These are phyloP conservation scores for Tricholomella constricta DNA, from an alignment of 768 basidiomycete species.

Conservation along the genomic window DNA sequence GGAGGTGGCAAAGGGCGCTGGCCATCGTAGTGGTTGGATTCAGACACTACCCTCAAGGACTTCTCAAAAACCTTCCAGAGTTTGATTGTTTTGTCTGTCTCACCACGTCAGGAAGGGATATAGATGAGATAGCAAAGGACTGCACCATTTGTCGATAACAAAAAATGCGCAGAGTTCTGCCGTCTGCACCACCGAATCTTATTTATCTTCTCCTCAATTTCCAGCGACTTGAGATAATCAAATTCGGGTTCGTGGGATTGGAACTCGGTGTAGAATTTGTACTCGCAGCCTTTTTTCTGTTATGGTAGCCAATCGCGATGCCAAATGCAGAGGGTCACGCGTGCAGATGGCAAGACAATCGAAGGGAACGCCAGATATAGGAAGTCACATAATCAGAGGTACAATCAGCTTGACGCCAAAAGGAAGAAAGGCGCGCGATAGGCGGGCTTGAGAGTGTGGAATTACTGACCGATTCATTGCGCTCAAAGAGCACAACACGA, in stretches of 20 bases:
- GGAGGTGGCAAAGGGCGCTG: conserved; percentile 71
- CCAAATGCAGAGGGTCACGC: conserved; percentile 20
- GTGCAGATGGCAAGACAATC: conserved; percentile 7
- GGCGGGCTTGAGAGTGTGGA: conserved; percentile 9
- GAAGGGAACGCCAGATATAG: conserved; percentile 17
- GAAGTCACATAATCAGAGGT: conserved; percentile 26
- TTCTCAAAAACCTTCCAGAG: conserved; percentile 99
- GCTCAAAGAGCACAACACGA: conserved; percentile 96
- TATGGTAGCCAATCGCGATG: conserved; percentile 19
- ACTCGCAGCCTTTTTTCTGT: conserved; percentile 99
- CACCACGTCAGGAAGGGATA: conserved; percentile 7
- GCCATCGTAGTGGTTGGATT: conserved; percentile 91
- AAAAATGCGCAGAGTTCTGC: conserved; percentile 96
- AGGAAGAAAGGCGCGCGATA: conserved; percentile 17
- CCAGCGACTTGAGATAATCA: conserved; percentile 98
- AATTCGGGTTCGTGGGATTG: conserved; percentile 99
- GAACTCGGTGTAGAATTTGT: conserved; percentile 99
- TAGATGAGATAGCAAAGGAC: conserved; percentile 9
- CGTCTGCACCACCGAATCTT: conserved; percentile 99
- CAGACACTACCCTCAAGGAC: conserved; percentile 90
- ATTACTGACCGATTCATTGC: conserved; percentile 85
- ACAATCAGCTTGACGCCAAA: conserved; percentile 31
- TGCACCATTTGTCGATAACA: conserved; percentile 95
- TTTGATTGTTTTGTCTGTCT: conserved; percentile 97
- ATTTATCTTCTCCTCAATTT: conserved; percentile 99